Evolutionary conservation across 148 eudicot species (phyloP), one percentile per base, ranked within the genome.

Genomic region (Rhododendron williamsianum): DNA sequence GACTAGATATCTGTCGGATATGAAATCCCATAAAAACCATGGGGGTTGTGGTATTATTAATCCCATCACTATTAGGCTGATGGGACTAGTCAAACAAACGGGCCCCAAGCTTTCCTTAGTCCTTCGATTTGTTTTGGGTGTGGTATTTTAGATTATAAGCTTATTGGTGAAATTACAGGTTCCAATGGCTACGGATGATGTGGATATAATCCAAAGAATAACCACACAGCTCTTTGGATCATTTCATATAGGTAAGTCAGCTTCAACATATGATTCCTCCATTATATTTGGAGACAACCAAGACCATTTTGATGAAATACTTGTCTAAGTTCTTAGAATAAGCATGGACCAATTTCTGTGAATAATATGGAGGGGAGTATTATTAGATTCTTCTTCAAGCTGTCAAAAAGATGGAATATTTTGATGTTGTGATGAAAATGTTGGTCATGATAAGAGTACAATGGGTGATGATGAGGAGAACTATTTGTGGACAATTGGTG

Each of bases 151-250:
- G n/a, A 63, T 69, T 82, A 15, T 60, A 36, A 84, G 87, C 80
- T 51, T 43, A 41, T 76, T 86, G 46, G 49, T 49, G 33, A 76
- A 36, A 54, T 84, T 38, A 41, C 86, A 96, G 99, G 91, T 96
- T 84, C 95, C 96, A 18, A 85, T 93, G 92, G 96, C 99, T 85
- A 92, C 96, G 25, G 99, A 92, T 90, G 96, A 94, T 82, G 96
- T 87, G 81, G 95, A 94, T 86, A 91, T 94, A 86, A 90, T 96
- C 87, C 93, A 90, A 86, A 92, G 96, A 86, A 91, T 94, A 90
- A 58, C 91, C 18, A 89, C 87, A 89, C 98, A 91, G 89, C 93
- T 96, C 81, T 91, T 95, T 87, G 93, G 94, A 36, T 87, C 73
- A 65, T 95, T 95, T 86, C 90, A 85, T 78, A 91, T 96, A 84